Percentiles rank a stretch among this genome's conserved stretches.
These are phyloP conservation scores for Oropetium thomaeum DNA, from an alignment of 176 grass and related monocot species.

Conservation along the genomic window DNA sequence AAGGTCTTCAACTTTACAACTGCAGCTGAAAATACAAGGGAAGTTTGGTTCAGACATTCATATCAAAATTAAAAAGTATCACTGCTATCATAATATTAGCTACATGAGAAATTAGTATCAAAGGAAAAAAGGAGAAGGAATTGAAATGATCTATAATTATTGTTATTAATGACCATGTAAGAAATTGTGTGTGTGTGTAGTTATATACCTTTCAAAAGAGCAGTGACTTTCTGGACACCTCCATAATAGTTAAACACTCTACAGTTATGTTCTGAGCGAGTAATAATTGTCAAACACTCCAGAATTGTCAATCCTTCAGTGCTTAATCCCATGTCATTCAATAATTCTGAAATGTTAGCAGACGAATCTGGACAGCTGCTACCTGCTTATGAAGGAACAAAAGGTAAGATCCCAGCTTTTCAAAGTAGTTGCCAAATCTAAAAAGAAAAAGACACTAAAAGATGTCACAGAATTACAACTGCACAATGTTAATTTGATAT, in stretches of 20 bases:
- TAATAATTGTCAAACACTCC: slow-evolving; percentile 77
- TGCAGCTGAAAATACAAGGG: slow-evolving; percentile 63
- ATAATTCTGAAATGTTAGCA: slow-evolving; percentile 63
- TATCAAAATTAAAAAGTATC: slow-evolving; percentile 26
- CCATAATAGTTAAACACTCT: slow-evolving; percentile 97
- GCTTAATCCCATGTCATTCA: slow-evolving; percentile 52
- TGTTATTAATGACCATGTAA: not conserved
- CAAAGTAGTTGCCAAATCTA: slow-evolving; percentile 15
- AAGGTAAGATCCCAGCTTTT: slow-evolving; percentile 15
- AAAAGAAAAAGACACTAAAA: slow-evolving; percentile 29
- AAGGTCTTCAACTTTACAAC: slow-evolving; percentile 90
- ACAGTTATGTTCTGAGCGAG: slow-evolving; percentile 83
- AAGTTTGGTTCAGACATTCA: slow-evolving; percentile 35
- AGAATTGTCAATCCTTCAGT: slow-evolving; percentile 66
- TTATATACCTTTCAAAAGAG: slow-evolving; percentile 88
- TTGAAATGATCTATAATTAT: slow-evolving; percentile 4
- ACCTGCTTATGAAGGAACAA: slow-evolving; percentile 46
- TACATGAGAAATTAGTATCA: slow-evolving; percentile 1
- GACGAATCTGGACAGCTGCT: slow-evolving; percentile 55
- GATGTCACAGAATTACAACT: slow-evolving; percentile 6
- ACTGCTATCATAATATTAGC: slow-evolving; percentile 1
- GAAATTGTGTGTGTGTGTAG: too few relatives aligned
- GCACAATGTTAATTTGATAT: slow-evolving; percentile 12
- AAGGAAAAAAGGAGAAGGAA: not conserved
- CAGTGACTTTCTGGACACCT: slow-evolving; percentile 88